phyloP scores from a whole-genome alignment of 768 basidiomycete species.

The Pholiota molesta region DNA sequence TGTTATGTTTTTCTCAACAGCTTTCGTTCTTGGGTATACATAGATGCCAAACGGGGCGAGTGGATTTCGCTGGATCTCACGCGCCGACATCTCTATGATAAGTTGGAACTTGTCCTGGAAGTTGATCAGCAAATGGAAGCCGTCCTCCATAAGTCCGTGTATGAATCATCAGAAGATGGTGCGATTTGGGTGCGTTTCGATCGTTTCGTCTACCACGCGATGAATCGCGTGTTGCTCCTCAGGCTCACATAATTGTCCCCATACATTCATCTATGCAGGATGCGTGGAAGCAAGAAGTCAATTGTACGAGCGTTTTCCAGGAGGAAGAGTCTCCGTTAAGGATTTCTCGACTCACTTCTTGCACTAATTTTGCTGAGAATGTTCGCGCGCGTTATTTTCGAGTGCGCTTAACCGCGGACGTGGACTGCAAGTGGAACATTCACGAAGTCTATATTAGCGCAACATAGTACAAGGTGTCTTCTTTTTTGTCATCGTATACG shows the following conservation, averaged over 20 bases:
- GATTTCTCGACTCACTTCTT: not conserved
- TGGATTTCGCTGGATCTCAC: constrained; percentile 32
- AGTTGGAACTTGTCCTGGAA: constrained; percentile 29
- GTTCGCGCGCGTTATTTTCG: constrained; percentile 15
- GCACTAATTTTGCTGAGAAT: not conserved
- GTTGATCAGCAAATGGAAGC: constrained; percentile 22
- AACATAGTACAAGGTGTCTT: not conserved
- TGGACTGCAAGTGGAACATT: constrained; percentile 18
- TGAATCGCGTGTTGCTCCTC: too few species aligned
- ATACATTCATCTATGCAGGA: not conserved
- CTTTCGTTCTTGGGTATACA: not conserved
- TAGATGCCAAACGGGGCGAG: constrained; percentile 33
- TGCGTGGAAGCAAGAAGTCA: not conserved
- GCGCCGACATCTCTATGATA: constrained; percentile 1
- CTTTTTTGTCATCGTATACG: not conserved
- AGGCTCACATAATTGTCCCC: too few species aligned
- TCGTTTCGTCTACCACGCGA: not conserved
- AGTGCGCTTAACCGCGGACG: constrained; percentile 13
- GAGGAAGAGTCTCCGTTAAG: not conserved
- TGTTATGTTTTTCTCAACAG: not conserved
- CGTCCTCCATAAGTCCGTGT: constrained; percentile 16
- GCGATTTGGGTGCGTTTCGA: constrained; percentile 18
- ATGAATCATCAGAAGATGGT: constrained; percentile 21
- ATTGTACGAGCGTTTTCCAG: not conserved
- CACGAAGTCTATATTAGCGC: constrained; percentile 18